Base-by-base conservation (phyloP, 2,329 filamentous ascomycete species). In the Simplicillium sp. region DNA sequence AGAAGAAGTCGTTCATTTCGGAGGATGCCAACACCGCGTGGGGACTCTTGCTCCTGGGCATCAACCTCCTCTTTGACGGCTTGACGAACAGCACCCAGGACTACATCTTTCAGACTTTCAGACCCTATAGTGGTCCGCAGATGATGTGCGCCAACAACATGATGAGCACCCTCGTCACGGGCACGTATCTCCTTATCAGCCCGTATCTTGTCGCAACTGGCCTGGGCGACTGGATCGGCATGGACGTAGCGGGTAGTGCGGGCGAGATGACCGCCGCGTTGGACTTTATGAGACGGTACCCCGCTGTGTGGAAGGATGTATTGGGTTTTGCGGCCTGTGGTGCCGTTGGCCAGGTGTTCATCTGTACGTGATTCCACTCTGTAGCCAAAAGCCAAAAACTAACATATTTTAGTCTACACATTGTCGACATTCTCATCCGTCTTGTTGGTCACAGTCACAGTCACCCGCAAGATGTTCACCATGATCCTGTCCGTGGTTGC, bases 121-220 rank as follows among this genome's bases (percentile, higher is more conserved):
- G 78, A 48, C 80, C 82, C 12, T 96, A 92, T 59, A 78, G 80
- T 3, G 92, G 92, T 9, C 88, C 90, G 44, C 92, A 98, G 73
- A 98, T 98, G 92, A 98, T 98, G 92, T 94, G 89, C 59, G 89
- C 90, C 32, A 87, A 96, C 64, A 98, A 97, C 59, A 68, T 95
- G 42, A 84, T 97, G 62, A 83, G 78, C 52, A 90, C 88, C 3
- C 56, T 80, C 36, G 70, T 97, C 42, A 97, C 89, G 3, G 71
- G 76, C 15, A 56, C 66, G 0, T 97, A 94, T 55, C 77, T 98
- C 35, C 48, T 90, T 14, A 55, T 88, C 15, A 84, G 81, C 52
- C 92, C 92, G 1, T 87, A 82, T 66, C 62, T 96, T n/a, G 84
- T 83, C 0, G 68, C 73, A 43, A 87, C 79, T 1, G 71, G 72